Evolutionary conservation across 805 yeast genomes (phyloP), one percentile per base, ranked within the genome.

Genomic region (Blastobotrys robertii): DNA sequence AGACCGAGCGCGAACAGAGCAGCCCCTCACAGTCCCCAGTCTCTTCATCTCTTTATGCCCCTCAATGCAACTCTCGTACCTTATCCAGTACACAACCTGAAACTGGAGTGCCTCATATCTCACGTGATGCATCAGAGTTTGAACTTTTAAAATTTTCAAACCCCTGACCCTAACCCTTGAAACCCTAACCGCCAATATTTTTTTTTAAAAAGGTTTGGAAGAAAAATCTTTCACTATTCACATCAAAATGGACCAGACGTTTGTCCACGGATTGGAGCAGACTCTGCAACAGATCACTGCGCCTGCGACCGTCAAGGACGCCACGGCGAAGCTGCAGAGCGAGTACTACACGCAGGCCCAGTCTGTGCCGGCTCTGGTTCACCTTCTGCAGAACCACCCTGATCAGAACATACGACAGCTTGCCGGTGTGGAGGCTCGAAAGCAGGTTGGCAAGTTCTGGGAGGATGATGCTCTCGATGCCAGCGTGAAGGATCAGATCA

Each of bases 391-490:
- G 63, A 72, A 70, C 51, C 78, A 80, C 52, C 65, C 72, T 34
- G 79, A 79, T 55, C 81, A 75, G 50, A 84, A 83, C 55, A 61
- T 88, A 53, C 82, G 84, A 57, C 95, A 87, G 64, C 72, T 92
- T 48, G 94, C 97, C n/a, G 94, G 96, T 48, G 95, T 92, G 49
- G 98, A 92, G 68, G 86, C 88, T 34, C 79, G 95, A 66, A 92
- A 92, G 64, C 74, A 83, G 58, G 77, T 88, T 33, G 58, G 71
- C 42, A 69, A 72, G 50, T 79, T 77, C 57, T 92, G 97, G 97
- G 58, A 53, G 19, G 52, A 45, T 12, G 46, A 14, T 8, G 35
- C 47, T 10, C 46, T 42, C 14, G 69, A 64, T 33, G 76, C 62
- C 15, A 48, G 68, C 6, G 58, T 74, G 43, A 78, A 79, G 64